Base-by-base conservation (phyloP, 2,329 filamentous ascomycete genomes). In the Ophiostoma tasmaniense region DNA sequence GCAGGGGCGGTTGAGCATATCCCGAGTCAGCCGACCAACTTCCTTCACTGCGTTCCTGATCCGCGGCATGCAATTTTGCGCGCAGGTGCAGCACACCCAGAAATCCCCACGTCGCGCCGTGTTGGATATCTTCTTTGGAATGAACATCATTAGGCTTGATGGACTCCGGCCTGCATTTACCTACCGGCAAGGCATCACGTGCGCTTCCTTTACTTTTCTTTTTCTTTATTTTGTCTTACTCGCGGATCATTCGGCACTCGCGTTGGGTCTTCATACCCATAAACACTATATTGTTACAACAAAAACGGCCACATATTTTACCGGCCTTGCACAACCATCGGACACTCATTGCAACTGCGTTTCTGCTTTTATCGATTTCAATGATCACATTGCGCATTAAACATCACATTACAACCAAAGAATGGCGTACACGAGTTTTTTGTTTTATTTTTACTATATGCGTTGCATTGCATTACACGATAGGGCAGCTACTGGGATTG, bases 1-100 rank as follows among this genome's bases (percentile, higher is more conserved):
- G 87, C 70, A 89, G 89, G 73, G 87, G 87, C 1, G 87, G 87
- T 66, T 89, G 80, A 84, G 55, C 5, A 1, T n/a, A 52, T 10
- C 13, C 33, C 22, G 7, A n/a, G 20, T 13, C 10, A n/a, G n/a
- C 8, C 28, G n/a, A 33, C 3, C 11, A 22, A 20, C 11, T n/a
- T 64, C 20, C 11, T 39, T 25, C n/a, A 25, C 11, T 61, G 8
- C 33, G 22, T 22, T 25, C 22, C 37, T 37, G 37, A 22, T 45
- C 39, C 37, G 35, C 64, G 37, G 64, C 35, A 65, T n/a, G 64
- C 13, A 14, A 33, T n/a, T 37, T 59, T 39, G 50, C 22, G 20
- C 61, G 20, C 20, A 37, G 61, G 20, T 61, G 55, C 61, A 22
- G 33, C 13, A 22, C 30, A 8, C 59, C 7, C 14, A 35, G 59